Evolutionary conservation across 2,329 filamentous ascomycete genomes (phyloP).

Genomic region (Ophiostoma sp.): DNA sequence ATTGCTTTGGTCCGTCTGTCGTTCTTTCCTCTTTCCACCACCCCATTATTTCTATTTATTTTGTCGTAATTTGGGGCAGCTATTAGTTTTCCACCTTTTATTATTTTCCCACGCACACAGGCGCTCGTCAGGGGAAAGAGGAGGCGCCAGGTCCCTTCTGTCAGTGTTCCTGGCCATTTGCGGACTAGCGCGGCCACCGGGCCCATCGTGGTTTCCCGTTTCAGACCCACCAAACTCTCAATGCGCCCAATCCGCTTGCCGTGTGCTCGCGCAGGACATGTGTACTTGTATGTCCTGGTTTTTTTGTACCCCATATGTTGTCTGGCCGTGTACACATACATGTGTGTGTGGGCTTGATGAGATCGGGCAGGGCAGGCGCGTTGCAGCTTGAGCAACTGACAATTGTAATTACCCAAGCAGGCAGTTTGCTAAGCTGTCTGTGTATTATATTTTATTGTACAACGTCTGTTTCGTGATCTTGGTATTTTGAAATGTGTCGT

Average conservation of each 20-base stretch:
- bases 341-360: too few species aligned
- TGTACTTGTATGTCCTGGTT: neutral
- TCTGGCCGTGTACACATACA: too few species aligned
- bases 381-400: neutral
- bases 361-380: neutral
- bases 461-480: too few species aligned
- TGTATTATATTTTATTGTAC: too few species aligned
- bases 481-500: too few species aligned
- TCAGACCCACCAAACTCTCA: slow-evolving; percentile 21
- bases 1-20: neutral
- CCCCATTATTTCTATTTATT: neutral
- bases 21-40: neutral
- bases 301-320: neutral
- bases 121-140: slow-evolving; percentile 5
- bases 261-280: neutral
- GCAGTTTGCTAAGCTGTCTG: too few species aligned
- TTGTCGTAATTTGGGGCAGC: slow-evolving; percentile 4
- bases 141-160: neutral
- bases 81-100: neutral
- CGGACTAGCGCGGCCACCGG: slow-evolving; percentile 12
- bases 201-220: slow-evolving; percentile 20
- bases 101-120: slow-evolving; percentile 14
- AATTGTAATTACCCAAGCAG: too few species aligned
- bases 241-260: slow-evolving; percentile 14
- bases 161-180: neutral